Base-by-base conservation (phyloP, 768 basidiomycete species). In the Cytidiella melzeri region DNA sequence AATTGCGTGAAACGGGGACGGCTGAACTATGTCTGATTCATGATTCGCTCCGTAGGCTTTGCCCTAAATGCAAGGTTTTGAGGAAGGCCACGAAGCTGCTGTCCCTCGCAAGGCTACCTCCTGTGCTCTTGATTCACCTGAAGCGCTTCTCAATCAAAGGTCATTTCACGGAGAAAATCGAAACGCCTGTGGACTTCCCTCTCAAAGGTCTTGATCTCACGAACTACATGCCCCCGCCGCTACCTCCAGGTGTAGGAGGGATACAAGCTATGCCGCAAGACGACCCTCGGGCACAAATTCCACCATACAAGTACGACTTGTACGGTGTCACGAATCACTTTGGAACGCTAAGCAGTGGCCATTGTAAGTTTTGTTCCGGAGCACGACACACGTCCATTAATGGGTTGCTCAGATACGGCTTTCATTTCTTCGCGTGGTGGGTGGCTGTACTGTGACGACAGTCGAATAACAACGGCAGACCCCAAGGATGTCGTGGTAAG, bases 321-420 rank as follows among this genome's bases (percentile, higher is more conserved):
- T 98, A 96, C 61, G 94, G 76, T 9, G 93, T 98, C 37, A 95
- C 91, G 50, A 97, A 98, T 65, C 96, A 99, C 68, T 91, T 83
- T 65, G 96, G 96, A 1, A 95, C 83, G 62, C 69, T 99, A 47
- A 92, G 84, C 60, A 91, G 89, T 61, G 96, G 96, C 0, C 96
- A 99, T 67, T 99, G 96, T 96, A 58, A 68, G 92, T 75, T 18
- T 15, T 19, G 23, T 43, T 43, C 27, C 25, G 21, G 36, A 20
- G 23, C 9, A 6, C 45, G 20, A 41, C 3, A 26, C 25, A 21
- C 41, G 25, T 44, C 45, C 21, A 41, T 43, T 37, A 43, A 45
- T 47, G 54, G 48, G 44, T 44, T 20, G 19, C 39, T 4, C 57
- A 96, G 95, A 98, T 65, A 98, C 95, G 41, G 92, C 96, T 18